Evolutionary conservation across 2,329 filamentous ascomycete genomes (phyloP).

Genomic region (Hortaea werneckii): DNA sequence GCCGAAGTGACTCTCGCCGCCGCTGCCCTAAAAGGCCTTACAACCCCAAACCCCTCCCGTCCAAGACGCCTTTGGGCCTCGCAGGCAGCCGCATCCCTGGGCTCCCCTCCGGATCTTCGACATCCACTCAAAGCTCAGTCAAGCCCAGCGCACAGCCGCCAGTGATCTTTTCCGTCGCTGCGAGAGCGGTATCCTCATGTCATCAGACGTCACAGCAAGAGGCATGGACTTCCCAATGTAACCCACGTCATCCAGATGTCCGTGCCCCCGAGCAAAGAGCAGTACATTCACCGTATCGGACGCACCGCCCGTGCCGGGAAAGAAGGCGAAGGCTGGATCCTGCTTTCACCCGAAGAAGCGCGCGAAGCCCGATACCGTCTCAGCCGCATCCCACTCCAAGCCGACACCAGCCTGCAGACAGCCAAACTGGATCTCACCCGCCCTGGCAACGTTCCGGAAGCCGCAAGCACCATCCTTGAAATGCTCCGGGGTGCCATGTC

Average conservation of each 20-base stretch:
- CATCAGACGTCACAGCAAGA: constrained; percentile 42
- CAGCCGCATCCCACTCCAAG: constrained; percentile 49
- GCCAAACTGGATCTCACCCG: constrained; percentile 39
- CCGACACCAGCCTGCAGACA: constrained; percentile 41
- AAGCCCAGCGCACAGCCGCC: constrained; percentile 56
- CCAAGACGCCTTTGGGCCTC: constrained; percentile 16
- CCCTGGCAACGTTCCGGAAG: constrained; percentile 30
- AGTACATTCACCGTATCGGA: constrained; percentile 43
- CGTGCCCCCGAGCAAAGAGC: constrained; percentile 34
- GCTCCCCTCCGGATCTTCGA: constrained; percentile 37
- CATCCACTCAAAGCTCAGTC: constrained; percentile 72
- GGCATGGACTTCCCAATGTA: constrained; percentile 47
- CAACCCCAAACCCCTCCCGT: constrained; percentile 8
- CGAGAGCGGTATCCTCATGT: constrained; percentile 44
- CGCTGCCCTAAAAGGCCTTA: constrained; percentile 46
- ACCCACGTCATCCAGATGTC: constrained; percentile 44
- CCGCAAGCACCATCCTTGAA: constrained; percentile 35
- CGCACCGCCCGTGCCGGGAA: constrained; percentile 57
- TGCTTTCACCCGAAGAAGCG: constrained; percentile 49
- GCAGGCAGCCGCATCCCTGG: constrained; percentile 15
- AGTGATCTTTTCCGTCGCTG: constrained; percentile 62
- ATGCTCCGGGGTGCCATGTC: constrained; percentile 33
- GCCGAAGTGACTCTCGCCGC: constrained; percentile 57
- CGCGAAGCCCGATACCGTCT: constrained; percentile 42
- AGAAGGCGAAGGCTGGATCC: constrained; percentile 59